Evolutionary conservation across 2,329 filamentous ascomycete genomes (phyloP).

Genomic region (Geosmithia morbida): DNA sequence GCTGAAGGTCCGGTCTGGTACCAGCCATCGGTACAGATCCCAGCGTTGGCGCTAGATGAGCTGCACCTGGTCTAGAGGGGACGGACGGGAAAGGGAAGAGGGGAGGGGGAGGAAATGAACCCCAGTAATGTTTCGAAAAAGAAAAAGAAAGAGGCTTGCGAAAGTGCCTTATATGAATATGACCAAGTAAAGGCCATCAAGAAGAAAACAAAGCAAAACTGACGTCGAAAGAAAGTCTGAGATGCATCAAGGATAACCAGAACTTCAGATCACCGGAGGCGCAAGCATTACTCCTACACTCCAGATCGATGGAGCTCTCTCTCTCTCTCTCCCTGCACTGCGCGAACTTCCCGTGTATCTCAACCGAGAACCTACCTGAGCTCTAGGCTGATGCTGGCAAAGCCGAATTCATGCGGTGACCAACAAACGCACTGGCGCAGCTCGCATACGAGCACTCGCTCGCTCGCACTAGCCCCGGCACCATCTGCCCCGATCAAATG

Average conservation of each 20-base stretch:
- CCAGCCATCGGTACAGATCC: neutral
- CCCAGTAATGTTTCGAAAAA: no score
- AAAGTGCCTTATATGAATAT: no score
- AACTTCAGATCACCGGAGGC: no score
- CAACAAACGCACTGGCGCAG: neutral
- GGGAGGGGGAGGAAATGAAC: neutral
- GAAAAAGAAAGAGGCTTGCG: no score
- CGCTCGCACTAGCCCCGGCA: neutral
- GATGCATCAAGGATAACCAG: no score
- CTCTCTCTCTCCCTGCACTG: neutral
- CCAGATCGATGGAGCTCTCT: neutral
- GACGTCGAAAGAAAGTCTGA: no score
- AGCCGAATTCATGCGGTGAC: neutral
- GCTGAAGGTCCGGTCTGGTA: neutral
- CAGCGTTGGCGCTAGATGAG: neutral
- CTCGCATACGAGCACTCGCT: neutral
- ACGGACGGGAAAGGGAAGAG: neutral
- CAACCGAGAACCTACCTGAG: neutral
- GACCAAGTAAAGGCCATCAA: no score
- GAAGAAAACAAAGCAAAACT: no score
- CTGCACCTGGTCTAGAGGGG: neutral
- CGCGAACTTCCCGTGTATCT: neutral
- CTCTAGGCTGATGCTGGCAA: neutral
- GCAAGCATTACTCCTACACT: neutral
- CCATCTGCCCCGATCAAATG: neutral